Evolutionary conservation across 176 grass and related monocot species (phyloP).

Genomic region (Lolium multiflorum): DNA sequence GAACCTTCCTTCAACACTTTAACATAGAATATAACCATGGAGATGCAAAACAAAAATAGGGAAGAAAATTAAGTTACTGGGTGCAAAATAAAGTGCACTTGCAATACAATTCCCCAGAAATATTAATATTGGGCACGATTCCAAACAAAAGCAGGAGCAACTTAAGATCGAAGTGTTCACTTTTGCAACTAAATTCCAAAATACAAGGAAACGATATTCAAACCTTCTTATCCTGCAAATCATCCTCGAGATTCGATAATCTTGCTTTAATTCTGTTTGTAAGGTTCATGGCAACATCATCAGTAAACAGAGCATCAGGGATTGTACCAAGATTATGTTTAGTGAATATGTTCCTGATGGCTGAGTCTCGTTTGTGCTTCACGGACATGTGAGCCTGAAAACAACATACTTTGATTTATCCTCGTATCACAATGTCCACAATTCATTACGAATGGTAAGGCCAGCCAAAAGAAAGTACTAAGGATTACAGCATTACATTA

Average conservation of each 20-base stretch:
- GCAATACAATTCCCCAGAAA: conserved; percentile 18
- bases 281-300: conserved; percentile 67
- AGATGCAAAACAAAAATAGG: conserved; percentile 38
- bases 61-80: conserved; percentile 27
- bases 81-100: conserved; percentile 5
- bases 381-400: conserved; percentile 82
- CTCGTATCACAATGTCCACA: conserved; percentile 17
- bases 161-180: neutral
- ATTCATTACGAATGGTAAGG: conserved; percentile 18
- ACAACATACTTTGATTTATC: conserved; percentile 36
- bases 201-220: conserved; percentile 12
- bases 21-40: conserved; percentile 1
- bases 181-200: conserved; percentile 32
- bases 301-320: conserved; percentile 74
- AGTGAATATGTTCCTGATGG: conserved; percentile 72
- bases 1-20: conserved; percentile 14
- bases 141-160: conserved; percentile 28
- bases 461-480: conserved; percentile 11
- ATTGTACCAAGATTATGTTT: conserved; percentile 83
- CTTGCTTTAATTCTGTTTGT: conserved; percentile 73
- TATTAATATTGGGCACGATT: conserved; percentile 20
- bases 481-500: conserved; percentile 64
- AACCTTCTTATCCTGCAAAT: conserved; percentile 95
- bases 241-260: conserved; percentile 68
- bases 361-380: conserved; percentile 67